Base-by-base conservation (phyloP, 176 grass and related monocot species). In the Eleusine indica region DNA sequence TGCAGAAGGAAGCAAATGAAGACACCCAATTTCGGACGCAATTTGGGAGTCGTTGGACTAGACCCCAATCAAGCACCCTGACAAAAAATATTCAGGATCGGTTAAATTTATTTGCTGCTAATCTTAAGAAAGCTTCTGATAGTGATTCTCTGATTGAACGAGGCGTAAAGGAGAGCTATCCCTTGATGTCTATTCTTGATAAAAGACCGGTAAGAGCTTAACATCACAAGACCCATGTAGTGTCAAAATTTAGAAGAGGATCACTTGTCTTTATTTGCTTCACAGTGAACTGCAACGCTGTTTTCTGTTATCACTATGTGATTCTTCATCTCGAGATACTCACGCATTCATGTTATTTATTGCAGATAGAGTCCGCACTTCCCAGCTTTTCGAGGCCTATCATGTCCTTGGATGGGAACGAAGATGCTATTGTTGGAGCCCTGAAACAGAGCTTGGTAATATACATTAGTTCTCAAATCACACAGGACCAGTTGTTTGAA, bases 371-470 rank as follows among this genome's bases (percentile, higher is more conserved):
- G 82, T 82, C 93, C 76, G 97, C 97, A 86, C 87, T 99, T 75
- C 97, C 97, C 78, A 99, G 93, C 86, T 88, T 99, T 81, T 92
- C 97, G 40, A 96, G 93, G 86, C 97, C 97, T 89, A 99, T 99
- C 44, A 96, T 99, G 97, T 96, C 97, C 38, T 90, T 99, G 89
- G 97, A 99, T 89, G 91, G 89, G 28, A 99, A 99, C 88, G 97
- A 99, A 84, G 97, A 99, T 99, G 93, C 97, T 58, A 91, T 96
- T 87, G 91, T 99, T 80, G 97, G 93, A 78, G 67, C 93, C 25
- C 91, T 99, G 73, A 99, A 99, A 86, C 97, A 96, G 85, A 94
- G 93, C 76, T 91, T 99, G 97, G 97, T 99, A 97, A 88, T 86
- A 48, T 58, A 58, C 52, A 68, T 42, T 57, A 5, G 52, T 84